Base-by-base conservation (phyloP, 2,329 filamentous ascomycete genomes). In the Akanthomyces dipterigenus region DNA sequence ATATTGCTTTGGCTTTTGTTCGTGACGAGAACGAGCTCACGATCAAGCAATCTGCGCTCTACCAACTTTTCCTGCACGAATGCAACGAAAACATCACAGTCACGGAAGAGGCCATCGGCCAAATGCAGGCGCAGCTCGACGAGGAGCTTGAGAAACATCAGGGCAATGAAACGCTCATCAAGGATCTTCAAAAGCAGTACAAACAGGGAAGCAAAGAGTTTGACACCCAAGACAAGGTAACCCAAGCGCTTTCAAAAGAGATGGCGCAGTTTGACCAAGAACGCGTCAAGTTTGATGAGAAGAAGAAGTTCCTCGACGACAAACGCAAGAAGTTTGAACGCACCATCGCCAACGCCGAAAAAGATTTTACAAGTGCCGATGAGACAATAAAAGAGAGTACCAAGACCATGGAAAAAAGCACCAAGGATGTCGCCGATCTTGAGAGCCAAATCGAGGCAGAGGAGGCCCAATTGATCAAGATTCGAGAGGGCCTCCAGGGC, bases 261-360 rank as follows among this genome's bases (percentile, higher is more conserved):
- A 87, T 95, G 76, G 87, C 91, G 49, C 93, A 93, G 71, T 92
- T 96, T 64, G 96, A 99, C 70, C 96, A 98, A 71, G 95, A 98
- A 71, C 88, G 88, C 24, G 95, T 99, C 75, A 99, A 99, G 71
- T 93, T 96, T 67, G 93, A 98, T 66, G 96, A 99, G 75, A 98
- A 98, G 80, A 88, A 89, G 73, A 99, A 99, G 72, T 98, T 98
- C 74, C 77, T 99, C 66, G 80, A 84, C 2, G 88, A 88, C 70
- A 99, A 99, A 78, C 88, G 90, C 68, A 96, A 95, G 79, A 99
- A 99, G 77, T 82, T 96, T 16, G 91, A 98, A 66, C 98, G 96
- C 77, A 84, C 88, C 0, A 90, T 95, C 64, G 81, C 86, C 60
- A 88, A 87, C 50, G 91, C 90, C 63, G 90, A 90, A 65, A 87